Percentiles rank a stretch among this genome's conserved stretches.
Evolutionary conservation across 192 early-diverging fungal species (phyloP).

Genomic region (Gonapodya prolifera): DNA sequence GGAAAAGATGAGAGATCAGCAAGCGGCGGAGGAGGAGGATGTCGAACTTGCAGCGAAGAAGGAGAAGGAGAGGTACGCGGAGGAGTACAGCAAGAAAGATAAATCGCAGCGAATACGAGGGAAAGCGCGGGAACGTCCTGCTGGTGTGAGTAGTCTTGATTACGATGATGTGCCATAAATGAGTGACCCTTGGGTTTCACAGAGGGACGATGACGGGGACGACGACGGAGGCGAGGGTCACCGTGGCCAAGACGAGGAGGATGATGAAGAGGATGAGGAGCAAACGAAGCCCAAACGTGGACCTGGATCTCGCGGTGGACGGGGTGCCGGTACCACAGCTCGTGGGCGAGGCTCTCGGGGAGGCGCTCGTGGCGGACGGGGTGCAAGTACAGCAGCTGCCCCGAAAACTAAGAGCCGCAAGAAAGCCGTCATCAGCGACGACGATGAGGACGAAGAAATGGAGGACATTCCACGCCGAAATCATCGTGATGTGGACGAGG

Average conservation of each 20-base stretch:
- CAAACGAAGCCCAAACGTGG: neutral
- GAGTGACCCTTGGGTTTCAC: too few relatives aligned
- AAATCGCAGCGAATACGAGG: neutral
- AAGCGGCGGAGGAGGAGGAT: neutral
- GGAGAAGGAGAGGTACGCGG: neutral
- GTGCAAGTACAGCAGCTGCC: neutral
- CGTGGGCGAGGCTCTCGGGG: neutral
- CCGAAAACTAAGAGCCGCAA: neutral
- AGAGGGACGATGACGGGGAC: too few relatives aligned
- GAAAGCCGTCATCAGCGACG: neutral
- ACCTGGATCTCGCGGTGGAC: neutral
- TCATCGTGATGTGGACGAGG: neutral
- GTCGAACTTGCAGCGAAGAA: too few relatives aligned
- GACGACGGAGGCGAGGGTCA: too few relatives aligned
- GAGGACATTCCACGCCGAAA: neutral
- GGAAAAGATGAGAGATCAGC: neutral
- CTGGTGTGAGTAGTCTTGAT: too few relatives aligned
- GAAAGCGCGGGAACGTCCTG: too few relatives aligned
- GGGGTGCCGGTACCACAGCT: neutral
- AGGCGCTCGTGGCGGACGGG: neutral
- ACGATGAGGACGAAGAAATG: neutral
- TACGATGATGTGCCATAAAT: too few relatives aligned
- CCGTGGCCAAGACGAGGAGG: neutral
- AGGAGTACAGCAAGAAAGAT: neutral
- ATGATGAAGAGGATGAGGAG: slow-evolving; percentile 1